phyloP scores from a whole-genome alignment of 2,329 filamentous ascomycete genomes.

The Periglandula ipomoeae region DNA sequence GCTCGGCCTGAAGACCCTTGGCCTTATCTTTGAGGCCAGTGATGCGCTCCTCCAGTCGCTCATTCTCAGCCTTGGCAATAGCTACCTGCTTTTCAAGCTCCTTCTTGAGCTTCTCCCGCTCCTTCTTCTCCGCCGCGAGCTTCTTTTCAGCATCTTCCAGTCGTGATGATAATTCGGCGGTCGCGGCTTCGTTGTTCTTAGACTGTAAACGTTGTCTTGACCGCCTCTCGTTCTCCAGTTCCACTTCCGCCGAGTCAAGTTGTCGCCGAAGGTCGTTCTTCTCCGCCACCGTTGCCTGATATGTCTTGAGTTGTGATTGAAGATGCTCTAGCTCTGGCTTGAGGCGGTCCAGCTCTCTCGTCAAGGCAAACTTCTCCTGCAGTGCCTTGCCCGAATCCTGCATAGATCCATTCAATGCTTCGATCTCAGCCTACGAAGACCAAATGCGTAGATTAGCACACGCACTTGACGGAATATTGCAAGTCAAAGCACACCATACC shows the following conservation, averaged over 20 bases:
- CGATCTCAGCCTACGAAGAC: conserved; percentile 55
- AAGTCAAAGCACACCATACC: conserved; percentile 22
- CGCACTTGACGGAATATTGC: neutral
- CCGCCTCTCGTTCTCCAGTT: conserved; percentile 67
- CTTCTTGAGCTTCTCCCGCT: conserved; percentile 36
- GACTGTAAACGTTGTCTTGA: conserved; percentile 23
- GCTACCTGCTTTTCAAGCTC: conserved; percentile 44
- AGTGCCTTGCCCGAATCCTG: conserved; percentile 63
- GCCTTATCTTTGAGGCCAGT: conserved; percentile 62
- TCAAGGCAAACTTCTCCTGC: conserved; percentile 45
- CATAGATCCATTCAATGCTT: conserved; percentile 55
- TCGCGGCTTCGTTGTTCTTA: conserved; percentile 27
- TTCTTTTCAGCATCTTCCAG: conserved; percentile 28
- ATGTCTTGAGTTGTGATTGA: conserved; percentile 42
- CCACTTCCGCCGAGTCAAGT: conserved; percentile 65
- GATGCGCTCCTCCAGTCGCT: conserved; percentile 61
- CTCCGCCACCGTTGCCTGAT: conserved; percentile 64
- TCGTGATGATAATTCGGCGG: conserved; percentile 31
- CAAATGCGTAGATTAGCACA: neutral
- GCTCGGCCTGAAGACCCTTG: conserved; percentile 58
- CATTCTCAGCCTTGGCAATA: conserved; percentile 53
- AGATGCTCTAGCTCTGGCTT: conserved; percentile 50
- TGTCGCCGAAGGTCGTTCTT: conserved; percentile 75
- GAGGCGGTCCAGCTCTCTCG: conserved; percentile 41
- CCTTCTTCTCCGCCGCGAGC: conserved; percentile 31